These are phyloP conservation scores for Ogataea trehalophila DNA, from an alignment of 805 yeast species.

Conservation along the genomic window DNA sequence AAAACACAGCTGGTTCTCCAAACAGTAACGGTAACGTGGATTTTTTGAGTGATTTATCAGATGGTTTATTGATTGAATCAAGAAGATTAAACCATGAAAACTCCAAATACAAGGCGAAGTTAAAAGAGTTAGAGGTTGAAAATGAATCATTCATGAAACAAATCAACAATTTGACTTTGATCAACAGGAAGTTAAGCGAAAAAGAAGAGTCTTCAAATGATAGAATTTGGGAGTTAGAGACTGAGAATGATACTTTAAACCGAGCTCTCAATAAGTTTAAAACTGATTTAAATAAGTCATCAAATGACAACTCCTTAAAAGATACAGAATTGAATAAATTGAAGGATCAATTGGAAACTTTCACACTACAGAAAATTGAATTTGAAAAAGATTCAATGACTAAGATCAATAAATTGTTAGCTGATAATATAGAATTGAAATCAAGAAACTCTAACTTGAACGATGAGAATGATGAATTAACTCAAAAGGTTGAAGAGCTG, in stretches of 20 bases:
- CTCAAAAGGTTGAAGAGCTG: conserved; percentile 30
- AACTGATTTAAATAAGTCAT: conserved; percentile 36
- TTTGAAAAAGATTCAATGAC: conserved; percentile 36
- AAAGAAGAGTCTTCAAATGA: conserved; percentile 51
- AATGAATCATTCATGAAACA: conserved; percentile 33
- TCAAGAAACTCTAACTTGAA: conserved; percentile 53
- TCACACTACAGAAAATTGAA: conserved; percentile 34
- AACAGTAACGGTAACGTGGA: conserved; percentile 55
- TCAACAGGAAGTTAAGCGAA: conserved; percentile 30
- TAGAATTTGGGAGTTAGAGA: conserved; percentile 61
- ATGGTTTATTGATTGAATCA: conserved; percentile 64
- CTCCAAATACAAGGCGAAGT: conserved; percentile 38
- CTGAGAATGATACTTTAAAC: conserved; percentile 35
- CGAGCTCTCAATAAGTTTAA: conserved; percentile 39
- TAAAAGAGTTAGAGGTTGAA: conserved; percentile 41
- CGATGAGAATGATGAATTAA: conserved; percentile 62
- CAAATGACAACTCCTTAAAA: conserved; percentile 30
- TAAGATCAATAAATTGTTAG: conserved; percentile 32
- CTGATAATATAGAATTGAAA: conserved; percentile 45
- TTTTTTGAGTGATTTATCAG: conserved; percentile 71
- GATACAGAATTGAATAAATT: conserved; percentile 28
- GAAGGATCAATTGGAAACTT: conserved; percentile 46
- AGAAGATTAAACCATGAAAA: conserved; percentile 66
- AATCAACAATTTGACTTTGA: conserved; percentile 31
- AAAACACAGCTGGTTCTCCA: conserved; percentile 1